Conservation (phyloP, 306 rosid species). For the Mucuna pruriens region DNA sequence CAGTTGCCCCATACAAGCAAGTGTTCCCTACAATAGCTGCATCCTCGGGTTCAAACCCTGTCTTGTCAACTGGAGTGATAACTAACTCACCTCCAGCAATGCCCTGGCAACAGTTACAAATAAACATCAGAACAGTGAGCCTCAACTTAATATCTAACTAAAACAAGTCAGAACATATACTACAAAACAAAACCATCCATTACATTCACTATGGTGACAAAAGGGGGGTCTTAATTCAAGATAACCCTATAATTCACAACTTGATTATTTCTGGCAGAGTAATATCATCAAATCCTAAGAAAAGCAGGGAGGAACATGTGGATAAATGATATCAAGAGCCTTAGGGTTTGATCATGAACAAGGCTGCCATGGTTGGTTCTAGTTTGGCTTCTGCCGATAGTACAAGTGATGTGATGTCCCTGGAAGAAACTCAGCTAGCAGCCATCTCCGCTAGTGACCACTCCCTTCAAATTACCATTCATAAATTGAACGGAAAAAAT, state of each 20-base stretch:
- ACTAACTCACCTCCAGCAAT: constrained; percentile 98
- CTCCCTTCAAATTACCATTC: neutral
- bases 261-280: neutral
- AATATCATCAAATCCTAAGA: constrained; percentile 14
- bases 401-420: neutral
- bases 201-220: constrained; percentile 8
- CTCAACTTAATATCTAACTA: constrained; percentile 14
- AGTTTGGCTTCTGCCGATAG: neutral
- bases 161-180: neutral
- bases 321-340: neutral
- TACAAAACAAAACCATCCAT: constrained; percentile 19
- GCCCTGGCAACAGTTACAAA: constrained; percentile 63
- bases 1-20: constrained; percentile 98
- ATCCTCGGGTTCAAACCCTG: constrained; percentile 89
- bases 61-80: constrained; percentile 80
- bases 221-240: neutral
- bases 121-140: constrained; percentile 39
- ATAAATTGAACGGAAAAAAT: neutral
- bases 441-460: neutral
- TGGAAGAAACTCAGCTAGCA: neutral
- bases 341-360: neutral
- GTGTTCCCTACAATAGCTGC: constrained; percentile 98
- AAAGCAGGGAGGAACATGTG: neutral
- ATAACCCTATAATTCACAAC: constrained; percentile 4
- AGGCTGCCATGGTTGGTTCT: neutral